phyloP scores from a whole-genome alignment of 2,329 filamentous ascomycete species.

The Orbilia blumenaviensis region DNA sequence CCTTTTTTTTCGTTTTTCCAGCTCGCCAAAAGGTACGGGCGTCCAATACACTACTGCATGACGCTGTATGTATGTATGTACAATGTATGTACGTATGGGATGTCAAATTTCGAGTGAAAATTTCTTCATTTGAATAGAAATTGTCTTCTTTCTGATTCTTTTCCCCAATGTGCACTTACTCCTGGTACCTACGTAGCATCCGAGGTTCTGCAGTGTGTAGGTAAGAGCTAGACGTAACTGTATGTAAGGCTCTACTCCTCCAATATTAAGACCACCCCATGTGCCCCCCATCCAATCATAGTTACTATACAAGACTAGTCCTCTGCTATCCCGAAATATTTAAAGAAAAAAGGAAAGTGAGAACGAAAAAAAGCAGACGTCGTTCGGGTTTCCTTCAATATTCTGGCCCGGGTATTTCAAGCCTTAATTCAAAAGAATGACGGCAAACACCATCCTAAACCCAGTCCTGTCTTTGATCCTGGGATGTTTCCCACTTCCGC shows the following conservation, averaged over 20 bases:
- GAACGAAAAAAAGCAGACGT: neutral
- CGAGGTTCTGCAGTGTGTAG: neutral
- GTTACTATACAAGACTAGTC: neutral
- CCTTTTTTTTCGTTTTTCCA: neutral
- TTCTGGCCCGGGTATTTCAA: conserved; percentile 35
- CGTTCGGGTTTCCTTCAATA: conserved; percentile 10
- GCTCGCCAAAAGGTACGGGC: neutral
- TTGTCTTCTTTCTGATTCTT: neutral
- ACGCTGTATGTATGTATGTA: conserved; percentile 7
- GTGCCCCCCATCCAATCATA: neutral
- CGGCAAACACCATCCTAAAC: conserved; percentile 48
- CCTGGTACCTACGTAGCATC: conserved; percentile 17
- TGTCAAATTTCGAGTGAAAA: neutral
- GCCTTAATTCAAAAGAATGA: conserved; percentile 15
- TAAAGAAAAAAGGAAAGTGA: neutral
- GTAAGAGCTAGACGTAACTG: conserved; percentile 10
- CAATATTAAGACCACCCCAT: neutral
- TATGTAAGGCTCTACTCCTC: neutral
- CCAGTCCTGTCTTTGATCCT: conserved; percentile 34
- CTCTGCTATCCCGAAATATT: neutral
- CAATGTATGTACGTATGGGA: neutral
- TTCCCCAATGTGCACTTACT: neutral
- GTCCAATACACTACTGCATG: conserved; percentile 1
- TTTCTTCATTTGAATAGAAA: neutral
- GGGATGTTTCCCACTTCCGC: conserved; percentile 39